phyloP scores from a whole-genome alignment of 768 basidiomycete species.

The Mycena alexandri region DNA sequence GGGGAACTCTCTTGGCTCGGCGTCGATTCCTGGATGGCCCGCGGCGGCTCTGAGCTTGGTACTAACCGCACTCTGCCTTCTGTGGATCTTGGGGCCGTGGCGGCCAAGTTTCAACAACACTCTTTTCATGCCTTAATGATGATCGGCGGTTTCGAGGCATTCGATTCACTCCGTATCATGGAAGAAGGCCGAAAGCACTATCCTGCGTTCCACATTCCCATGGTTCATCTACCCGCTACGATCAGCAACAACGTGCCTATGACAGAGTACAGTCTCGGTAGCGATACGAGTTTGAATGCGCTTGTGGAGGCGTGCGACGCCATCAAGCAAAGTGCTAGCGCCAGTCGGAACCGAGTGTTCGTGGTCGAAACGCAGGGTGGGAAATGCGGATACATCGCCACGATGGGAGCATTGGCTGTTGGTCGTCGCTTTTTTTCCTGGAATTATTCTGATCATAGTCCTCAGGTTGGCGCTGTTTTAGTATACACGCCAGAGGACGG shows the following conservation, averaged over 20 bases:
- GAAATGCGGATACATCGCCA: slow-evolving; percentile 94
- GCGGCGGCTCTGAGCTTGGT: slow-evolving; percentile 97
- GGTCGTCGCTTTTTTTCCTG: slow-evolving; percentile 47
- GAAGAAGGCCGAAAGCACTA: slow-evolving; percentile 87
- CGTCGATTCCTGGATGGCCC: slow-evolving; percentile 95
- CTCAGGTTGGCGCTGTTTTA: slow-evolving; percentile 78
- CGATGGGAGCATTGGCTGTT: slow-evolving; percentile 95
- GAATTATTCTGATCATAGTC: background rate
- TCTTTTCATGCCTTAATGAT: slow-evolving; percentile 83
- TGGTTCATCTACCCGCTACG: slow-evolving; percentile 96
- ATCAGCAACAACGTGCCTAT: slow-evolving; percentile 98
- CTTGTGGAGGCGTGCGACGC: slow-evolving; percentile 98
- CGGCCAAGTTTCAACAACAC: slow-evolving; percentile 92
- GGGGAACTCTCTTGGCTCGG: slow-evolving; percentile 94
- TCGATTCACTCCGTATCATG: slow-evolving; percentile 81
- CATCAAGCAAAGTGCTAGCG: slow-evolving; percentile 98
- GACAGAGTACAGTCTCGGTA: slow-evolving; percentile 96
- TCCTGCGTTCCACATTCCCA: slow-evolving; percentile 94
- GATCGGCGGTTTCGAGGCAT: slow-evolving; percentile 97
- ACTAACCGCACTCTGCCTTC: slow-evolving; percentile 94
- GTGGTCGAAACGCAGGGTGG: slow-evolving; percentile 99
- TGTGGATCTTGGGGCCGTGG: slow-evolving; percentile 88
- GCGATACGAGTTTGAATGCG: slow-evolving; percentile 98
- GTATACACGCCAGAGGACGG: slow-evolving; percentile 96
- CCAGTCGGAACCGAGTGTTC: slow-evolving; percentile 95